Percentiles rank a stretch among this genome's conserved stretches.
Evolutionary conservation across 148 eudicot species (phyloP).

Genomic region (Chenopodium quinoa): DNA sequence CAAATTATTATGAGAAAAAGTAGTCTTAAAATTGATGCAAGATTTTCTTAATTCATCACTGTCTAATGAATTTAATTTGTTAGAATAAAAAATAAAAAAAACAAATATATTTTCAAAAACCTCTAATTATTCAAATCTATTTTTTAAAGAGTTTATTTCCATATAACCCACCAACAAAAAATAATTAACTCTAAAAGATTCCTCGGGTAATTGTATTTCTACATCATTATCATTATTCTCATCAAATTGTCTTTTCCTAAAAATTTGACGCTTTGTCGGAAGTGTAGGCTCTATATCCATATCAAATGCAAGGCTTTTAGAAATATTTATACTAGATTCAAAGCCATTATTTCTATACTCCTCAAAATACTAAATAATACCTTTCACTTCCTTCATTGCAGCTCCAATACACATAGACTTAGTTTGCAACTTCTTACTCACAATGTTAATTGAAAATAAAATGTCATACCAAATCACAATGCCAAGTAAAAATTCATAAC

Average conservation of each 20-base stretch:
- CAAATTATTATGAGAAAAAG: no score
- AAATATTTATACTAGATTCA: neutral
- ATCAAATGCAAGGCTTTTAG: neutral
- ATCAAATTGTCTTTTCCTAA: neutral
- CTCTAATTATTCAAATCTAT: neutral
- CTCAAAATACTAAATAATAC: neutral
- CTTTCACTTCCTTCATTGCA: neutral
- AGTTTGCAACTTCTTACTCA: no score
- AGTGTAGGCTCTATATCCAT: conserved; percentile 4
- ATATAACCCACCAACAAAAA: neutral
- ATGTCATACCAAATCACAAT: no score
- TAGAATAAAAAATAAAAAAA: neutral
- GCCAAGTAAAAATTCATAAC: no score
- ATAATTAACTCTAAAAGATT: neutral
- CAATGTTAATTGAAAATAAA: no score
- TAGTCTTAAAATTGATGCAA: no score
- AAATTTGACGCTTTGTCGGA: neutral
- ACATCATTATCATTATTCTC: neutral
- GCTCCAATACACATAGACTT: neutral
- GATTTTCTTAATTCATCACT: neutral
- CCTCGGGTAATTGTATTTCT: neutral
- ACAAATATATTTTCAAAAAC: neutral
- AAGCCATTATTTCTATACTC: neutral
- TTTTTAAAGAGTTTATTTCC: neutral
- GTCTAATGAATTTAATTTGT: neutral